Percentiles rank a stretch among this genome's conserved stretches.
Evolutionary conservation across 139 green algal species (phyloP).

Genomic region (Chlamydomonas applanata): DNA sequence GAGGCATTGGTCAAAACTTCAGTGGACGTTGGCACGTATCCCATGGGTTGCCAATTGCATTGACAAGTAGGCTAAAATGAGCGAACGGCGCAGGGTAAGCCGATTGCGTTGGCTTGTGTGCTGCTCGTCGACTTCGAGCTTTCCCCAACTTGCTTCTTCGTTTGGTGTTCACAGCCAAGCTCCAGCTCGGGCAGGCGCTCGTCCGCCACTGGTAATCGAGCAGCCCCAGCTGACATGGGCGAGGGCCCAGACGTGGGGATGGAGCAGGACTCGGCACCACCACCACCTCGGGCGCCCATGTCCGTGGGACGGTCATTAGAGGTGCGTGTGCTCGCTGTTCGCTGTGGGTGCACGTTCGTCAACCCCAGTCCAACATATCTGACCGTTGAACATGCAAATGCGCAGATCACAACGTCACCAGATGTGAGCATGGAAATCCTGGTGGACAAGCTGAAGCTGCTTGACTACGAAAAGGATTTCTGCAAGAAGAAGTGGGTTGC

Average conservation of each 20-base stretch:
- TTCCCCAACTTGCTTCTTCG: no score
- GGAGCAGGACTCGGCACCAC: conserved; percentile 13
- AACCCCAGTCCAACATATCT: no score
- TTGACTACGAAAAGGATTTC: conserved; percentile 77
- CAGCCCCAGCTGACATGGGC: neutral
- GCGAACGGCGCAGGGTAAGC: no score
- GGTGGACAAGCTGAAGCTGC: conserved; percentile 75
- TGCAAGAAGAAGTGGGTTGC: conserved; percentile 58
- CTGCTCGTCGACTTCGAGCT: conserved; percentile 4
- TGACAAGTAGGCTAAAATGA: no score
- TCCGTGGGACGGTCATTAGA: conserved; percentile 35
- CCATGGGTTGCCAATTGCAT: no score
- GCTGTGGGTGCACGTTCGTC: neutral
- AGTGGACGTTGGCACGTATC: no score
- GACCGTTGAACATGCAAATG: neutral
- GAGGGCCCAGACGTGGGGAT: neutral
- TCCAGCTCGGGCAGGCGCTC: no score
- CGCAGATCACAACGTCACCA: conserved; percentile 38
- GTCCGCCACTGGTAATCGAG: neutral
- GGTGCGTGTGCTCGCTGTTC: conserved; percentile 7
- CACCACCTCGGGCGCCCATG: neutral
- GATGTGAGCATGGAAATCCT: conserved; percentile 62
- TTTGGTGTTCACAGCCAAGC: no score
- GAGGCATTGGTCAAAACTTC: no score
- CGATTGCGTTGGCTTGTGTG: neutral